phyloP scores from a whole-genome alignment of 257 asterid genomes.

The Striga asiatica region DNA sequence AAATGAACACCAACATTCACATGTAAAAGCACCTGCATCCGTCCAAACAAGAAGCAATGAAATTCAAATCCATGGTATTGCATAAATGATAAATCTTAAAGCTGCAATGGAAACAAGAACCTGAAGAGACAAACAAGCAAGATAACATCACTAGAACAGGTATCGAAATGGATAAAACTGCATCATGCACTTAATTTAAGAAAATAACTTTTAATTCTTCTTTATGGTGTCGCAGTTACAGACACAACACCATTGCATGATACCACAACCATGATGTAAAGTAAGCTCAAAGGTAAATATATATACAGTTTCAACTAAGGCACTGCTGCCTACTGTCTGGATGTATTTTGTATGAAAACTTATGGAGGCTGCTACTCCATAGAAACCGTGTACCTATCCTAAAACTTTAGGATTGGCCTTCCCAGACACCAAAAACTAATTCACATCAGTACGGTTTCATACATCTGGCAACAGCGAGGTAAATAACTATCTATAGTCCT shows the following conservation, averaged over 20 bases:
- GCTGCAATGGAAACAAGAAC: neutral
- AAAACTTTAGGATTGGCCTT: neutral
- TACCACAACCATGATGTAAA: neutral
- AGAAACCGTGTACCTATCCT: neutral
- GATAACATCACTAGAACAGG: neutral
- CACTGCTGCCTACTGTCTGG: neutral
- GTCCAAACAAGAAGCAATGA: constrained; percentile 67
- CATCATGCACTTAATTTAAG: constrained; percentile 4
- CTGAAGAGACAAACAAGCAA: neutral
- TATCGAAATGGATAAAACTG: constrained; percentile 8
- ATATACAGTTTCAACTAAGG: neutral
- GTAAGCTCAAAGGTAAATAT: neutral
- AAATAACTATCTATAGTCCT: neutral
- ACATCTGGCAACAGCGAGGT: neutral
- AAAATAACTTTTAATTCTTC: neutral
- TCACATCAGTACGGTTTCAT: neutral
- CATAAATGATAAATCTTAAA: constrained; percentile 16
- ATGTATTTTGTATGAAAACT: neutral
- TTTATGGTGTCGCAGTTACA: neutral
- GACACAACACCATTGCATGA: neutral
- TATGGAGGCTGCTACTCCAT: constrained; percentile 3
- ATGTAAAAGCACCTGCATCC: constrained; percentile 99
- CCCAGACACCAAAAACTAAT: constrained; percentile 7
- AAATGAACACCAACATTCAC: constrained; percentile 68
- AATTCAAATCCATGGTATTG: constrained; percentile 39